Base-by-base conservation (phyloP, 1,284 basidiomycete genomes). In the Leccinum fallax region DNA sequence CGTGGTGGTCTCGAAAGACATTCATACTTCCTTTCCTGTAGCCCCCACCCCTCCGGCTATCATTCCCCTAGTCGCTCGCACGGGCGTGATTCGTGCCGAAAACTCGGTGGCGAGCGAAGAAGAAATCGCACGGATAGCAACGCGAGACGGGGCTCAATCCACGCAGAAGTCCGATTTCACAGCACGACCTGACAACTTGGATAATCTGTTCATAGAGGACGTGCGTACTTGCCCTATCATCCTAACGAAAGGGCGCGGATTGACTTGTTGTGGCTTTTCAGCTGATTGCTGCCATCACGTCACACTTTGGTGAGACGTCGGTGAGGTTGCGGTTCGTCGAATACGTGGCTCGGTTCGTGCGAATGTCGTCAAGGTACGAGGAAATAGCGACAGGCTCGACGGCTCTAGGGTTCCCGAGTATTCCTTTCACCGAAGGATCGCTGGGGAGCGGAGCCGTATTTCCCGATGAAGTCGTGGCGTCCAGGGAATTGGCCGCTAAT, bases 181-280 rank as follows among this genome's bases (percentile, higher is more conserved):
- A 3, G 81, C 80, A 49, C 89, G 87, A 69, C 71, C 79, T 43
- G 92, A 92, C 65, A 87, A 83, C 61, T 79, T 85, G 32, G 96
- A 98, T 71, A 91, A 88, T 66, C 66, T 90, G 13, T 97, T 98
- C 76, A 93, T 98, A 72, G 94, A 98, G 62, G 96, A 98, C 71
- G 94, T 95, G 66, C 72, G 90, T 83, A 46, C 19, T 19, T 46
- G 2, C 10, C 60, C 28, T 51, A 9, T 7, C 9, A n/a, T 57
- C 65, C 77, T 71, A 70, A 51, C 61, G 67, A 34, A 38, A 26
- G 40, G 9, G 40, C 10, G 5, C 38, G 46, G 16, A 57, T 61
- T 66, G 53, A 66, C 55, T 55, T 51, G 36, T 55, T 30, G 15
- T 5, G 43, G 3, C 15, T 59, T 59, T 62, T n/a, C 26, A 90